Conservation (phyloP, 768 basidiomycete species). For the Collybia sp. region DNA sequence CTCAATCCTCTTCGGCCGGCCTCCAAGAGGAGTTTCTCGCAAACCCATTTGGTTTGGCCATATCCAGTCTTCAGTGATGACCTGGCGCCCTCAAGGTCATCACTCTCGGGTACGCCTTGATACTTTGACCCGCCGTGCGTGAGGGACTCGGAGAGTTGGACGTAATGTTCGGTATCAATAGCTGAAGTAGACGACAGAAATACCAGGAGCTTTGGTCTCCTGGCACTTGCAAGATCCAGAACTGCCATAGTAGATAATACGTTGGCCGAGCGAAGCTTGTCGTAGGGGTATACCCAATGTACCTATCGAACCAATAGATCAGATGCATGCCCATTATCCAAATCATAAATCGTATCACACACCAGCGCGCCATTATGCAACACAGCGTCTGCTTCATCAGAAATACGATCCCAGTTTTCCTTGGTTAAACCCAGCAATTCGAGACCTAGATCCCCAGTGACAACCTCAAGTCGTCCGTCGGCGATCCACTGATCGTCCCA, state of each 20-base stretch:
- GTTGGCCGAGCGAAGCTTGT: conserved; percentile 86
- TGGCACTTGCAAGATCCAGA: conserved; percentile 69
- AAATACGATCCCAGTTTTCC: conserved; percentile 60
- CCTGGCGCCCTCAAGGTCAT: conserved; percentile 85
- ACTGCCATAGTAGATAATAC: conserved; percentile 88
- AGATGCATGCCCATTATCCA: background rate
- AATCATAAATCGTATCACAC: conserved; percentile 21
- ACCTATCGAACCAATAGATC: conserved; percentile 44
- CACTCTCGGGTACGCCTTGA: conserved; percentile 79
- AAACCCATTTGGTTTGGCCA: conserved; percentile 98
- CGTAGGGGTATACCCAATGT: conserved; percentile 99
- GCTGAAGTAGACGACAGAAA: conserved; percentile 98
- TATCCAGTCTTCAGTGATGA: conserved; percentile 82
- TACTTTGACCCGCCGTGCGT: conserved; percentile 31
- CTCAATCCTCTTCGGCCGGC: conserved; percentile 82
- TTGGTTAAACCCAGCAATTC: conserved; percentile 69
- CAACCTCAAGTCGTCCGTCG: conserved; percentile 65
- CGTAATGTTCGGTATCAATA: conserved; percentile 88
- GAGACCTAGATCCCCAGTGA: conserved; percentile 78
- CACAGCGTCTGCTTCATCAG: conserved; percentile 73
- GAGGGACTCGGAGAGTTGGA: conserved; percentile 75
- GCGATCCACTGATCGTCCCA: conserved; percentile 87
- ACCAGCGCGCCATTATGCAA: conserved; percentile 98
- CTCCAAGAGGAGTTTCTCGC: conserved; percentile 90
- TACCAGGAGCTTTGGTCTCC: conserved; percentile 73